phyloP scores from a whole-genome alignment of 495 filamentous ascomycete species.

The Hyaloscypha bicolor region DNA sequence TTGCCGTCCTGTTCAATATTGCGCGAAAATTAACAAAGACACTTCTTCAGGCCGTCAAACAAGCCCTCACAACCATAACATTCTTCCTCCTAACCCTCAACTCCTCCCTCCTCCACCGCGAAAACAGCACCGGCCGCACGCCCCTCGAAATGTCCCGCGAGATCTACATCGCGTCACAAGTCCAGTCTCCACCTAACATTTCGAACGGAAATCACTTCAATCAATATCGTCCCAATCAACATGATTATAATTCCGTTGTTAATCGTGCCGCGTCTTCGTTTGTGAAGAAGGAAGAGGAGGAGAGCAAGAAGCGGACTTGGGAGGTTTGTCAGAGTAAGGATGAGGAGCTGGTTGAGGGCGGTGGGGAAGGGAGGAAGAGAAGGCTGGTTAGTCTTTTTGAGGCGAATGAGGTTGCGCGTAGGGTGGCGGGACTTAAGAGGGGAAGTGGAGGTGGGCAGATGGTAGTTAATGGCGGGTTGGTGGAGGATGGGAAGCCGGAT shows the following conservation, averaged over 20 bases:
- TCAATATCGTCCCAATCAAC: constrained; percentile 1
- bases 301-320: constrained; percentile 30
- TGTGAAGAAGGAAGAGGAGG: constrained; percentile 15
- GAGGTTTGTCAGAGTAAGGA: constrained; percentile 31
- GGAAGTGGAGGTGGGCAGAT: constrained; percentile 9
- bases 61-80: constrained; percentile 38
- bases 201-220: neutral
- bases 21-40: neutral
- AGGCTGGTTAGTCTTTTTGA: constrained; percentile 68
- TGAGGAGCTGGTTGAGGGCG: constrained; percentile 29
- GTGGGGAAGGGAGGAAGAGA: constrained; percentile 45
- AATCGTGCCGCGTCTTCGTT: constrained; percentile 3
- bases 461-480: constrained; percentile 26
- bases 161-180: constrained; percentile 18
- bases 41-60: constrained; percentile 42
- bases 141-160: constrained; percentile 56
- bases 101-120: constrained; percentile 60
- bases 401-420: constrained; percentile 71
- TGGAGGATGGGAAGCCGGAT: constrained; percentile 20
- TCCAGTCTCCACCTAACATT: constrained; percentile 7
- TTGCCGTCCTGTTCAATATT: neutral
- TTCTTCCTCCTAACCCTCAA: constrained; percentile 54
- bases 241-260: neutral
- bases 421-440: constrained; percentile 40
- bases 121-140: constrained; percentile 72